Conservation (phyloP, 2,329 filamentous ascomycete genomes). For the Dryadomyces quercus-mongolicae region DNA sequence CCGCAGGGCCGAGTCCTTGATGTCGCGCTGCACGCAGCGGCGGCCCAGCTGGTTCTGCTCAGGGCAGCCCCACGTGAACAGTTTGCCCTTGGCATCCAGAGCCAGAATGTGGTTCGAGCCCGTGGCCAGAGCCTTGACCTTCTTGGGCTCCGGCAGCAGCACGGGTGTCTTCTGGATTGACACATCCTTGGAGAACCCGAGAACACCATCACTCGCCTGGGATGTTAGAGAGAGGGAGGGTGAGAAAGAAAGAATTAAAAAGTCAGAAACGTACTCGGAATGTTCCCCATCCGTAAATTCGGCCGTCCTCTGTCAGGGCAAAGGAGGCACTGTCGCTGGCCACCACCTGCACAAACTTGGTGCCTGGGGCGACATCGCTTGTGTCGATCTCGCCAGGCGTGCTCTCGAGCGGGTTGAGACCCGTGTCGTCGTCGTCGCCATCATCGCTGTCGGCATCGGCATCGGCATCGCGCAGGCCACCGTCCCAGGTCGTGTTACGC, state of each 20-base stretch:
- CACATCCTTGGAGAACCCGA: slow-evolving; percentile 19
- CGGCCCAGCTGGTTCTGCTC: slow-evolving; percentile 55
- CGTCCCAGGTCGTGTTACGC: slow-evolving; percentile 54
- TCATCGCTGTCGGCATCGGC: slow-evolving; percentile 27
- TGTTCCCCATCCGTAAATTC: slow-evolving; percentile 74
- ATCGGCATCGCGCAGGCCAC: slow-evolving; percentile 43
- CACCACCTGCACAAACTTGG: slow-evolving; percentile 44
- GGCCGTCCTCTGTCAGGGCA: slow-evolving; percentile 60
- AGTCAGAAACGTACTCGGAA: slow-evolving; percentile 49
- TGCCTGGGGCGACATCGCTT: slow-evolving; percentile 16
- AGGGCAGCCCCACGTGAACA: slow-evolving; percentile 61
- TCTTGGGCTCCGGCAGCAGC: slow-evolving; percentile 50
- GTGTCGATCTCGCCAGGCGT: slow-evolving; percentile 49
- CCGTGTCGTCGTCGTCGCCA: slow-evolving; percentile 22
- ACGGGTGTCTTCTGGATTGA: slow-evolving; percentile 34
- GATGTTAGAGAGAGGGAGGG: neutral
- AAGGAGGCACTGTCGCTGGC: slow-evolving; percentile 68
- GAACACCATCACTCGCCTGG: slow-evolving; percentile 35
- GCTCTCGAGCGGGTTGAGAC: slow-evolving; percentile 51
- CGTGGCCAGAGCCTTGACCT: slow-evolving; percentile 50
- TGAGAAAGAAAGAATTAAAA: neutral
- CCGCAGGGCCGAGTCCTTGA: slow-evolving; percentile 20
- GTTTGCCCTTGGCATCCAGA: slow-evolving; percentile 49
- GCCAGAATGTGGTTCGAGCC: slow-evolving; percentile 63
- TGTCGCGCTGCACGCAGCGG: slow-evolving; percentile 45